A percentile compares a stretch with the other conserved stretches of the same genome.
These are phyloP conservation scores for Ciborinia camelliae DNA, from an alignment of 2,329 filamentous ascomycete species.

Conservation along the genomic window DNA sequence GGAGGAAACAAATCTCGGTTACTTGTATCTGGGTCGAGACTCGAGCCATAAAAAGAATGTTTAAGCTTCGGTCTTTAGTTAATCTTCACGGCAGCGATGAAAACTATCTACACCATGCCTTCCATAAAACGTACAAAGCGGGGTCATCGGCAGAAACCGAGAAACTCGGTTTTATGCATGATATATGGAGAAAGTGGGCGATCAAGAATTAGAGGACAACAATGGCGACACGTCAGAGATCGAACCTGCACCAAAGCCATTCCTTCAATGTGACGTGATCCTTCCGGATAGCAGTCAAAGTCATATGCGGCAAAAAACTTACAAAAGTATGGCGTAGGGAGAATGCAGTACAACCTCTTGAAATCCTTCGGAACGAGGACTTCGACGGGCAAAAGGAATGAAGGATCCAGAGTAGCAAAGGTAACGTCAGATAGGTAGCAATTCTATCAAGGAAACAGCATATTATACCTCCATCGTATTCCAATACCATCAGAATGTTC, in stretches of 20 bases:
- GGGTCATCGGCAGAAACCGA: constrained; percentile 1
- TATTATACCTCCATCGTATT: not conserved
- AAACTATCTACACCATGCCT: not conserved
- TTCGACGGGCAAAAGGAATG: not conserved
- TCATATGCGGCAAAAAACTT: not conserved
- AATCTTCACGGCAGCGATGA: not conserved
- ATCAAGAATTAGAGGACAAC: constrained; percentile 8
- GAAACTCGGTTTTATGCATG: constrained; percentile 11
- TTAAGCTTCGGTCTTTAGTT: not conserved
- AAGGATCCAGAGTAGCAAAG: not conserved
- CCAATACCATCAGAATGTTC: not conserved
- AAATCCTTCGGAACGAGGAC: not conserved
- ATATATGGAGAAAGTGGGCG: constrained; percentile 12
- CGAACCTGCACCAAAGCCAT: not conserved
- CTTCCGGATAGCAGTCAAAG: not conserved
- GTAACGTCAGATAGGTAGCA: not conserved
- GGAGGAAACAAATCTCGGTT: not conserved
- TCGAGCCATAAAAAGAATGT: not conserved
- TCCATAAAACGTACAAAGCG: constrained; percentile 4
- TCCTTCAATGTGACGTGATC: constrained; percentile 5
- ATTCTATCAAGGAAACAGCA: not conserved
- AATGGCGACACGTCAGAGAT: constrained; percentile 16
- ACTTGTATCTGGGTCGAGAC: not conserved
- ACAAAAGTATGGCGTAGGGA: not conserved
- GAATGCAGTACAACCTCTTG: not conserved